These are phyloP conservation scores for Fusarium algeriense DNA, from an alignment of 2,329 filamentous ascomycete species.

Conservation along the genomic window DNA sequence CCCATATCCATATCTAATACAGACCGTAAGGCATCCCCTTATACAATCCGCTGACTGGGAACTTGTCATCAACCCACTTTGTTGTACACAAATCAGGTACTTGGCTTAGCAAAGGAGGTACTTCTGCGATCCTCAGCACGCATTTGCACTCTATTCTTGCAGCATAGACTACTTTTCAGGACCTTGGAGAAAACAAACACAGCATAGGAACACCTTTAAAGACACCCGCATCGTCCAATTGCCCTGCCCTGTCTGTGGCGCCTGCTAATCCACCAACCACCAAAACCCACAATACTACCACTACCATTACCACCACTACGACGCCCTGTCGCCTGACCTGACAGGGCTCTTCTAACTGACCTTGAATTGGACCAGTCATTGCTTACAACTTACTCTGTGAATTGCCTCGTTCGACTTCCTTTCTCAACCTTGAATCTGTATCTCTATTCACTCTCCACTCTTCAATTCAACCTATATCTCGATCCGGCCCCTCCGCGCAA, in stretches of 20 bases:
- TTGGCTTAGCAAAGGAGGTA: neutral
- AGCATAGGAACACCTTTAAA: neutral
- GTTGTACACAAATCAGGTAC: conserved; percentile 26
- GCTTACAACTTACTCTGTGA: conserved; percentile 44
- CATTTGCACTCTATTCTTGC: conserved; percentile 5
- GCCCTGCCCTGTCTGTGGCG: conserved; percentile 31
- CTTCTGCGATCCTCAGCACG: conserved; percentile 8
- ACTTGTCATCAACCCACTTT: conserved; percentile 13
- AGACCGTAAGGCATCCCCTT: neutral
- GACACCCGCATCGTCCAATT: conserved; percentile 17
- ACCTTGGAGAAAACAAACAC: neutral
- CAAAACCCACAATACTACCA: conserved; percentile 23
- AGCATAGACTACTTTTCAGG: neutral
- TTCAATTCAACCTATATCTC: conserved; percentile 6
- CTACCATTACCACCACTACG: conserved; percentile 9
- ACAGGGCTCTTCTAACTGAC: conserved; percentile 21
- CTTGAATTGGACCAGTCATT: conserved; percentile 38
- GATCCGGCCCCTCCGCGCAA: conserved; percentile 34
- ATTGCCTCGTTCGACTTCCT: conserved; percentile 41
- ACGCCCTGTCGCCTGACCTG: conserved; percentile 44
- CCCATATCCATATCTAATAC: conserved; percentile 18
- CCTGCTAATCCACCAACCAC: conserved; percentile 31
- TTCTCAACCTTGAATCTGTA: conserved; percentile 2
- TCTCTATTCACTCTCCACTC: neutral
- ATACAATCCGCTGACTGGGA: conserved; percentile 20